Conservation (phyloP, 768 basidiomycete species). For the Tricholoma sp. region DNA sequence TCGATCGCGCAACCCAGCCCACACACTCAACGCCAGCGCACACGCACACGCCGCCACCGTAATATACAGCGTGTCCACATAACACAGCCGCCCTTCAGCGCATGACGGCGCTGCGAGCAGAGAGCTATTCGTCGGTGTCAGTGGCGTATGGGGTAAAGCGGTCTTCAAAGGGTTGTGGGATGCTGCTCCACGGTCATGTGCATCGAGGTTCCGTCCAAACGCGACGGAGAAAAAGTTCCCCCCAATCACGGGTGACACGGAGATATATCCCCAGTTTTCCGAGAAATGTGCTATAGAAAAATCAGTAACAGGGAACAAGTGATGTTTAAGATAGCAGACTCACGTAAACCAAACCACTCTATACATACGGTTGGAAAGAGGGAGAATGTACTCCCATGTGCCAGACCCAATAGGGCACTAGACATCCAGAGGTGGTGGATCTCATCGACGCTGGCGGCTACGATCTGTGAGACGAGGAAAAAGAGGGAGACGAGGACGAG, state of each 20-base stretch:
- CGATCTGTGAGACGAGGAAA: conserved; percentile 71
- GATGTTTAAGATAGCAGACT: not conserved
- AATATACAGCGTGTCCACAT: conserved; percentile 51
- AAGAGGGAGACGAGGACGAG: conserved; percentile 58
- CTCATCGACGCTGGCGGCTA: conserved; percentile 52
- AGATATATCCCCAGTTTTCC: conserved; percentile 83
- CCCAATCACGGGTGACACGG: conserved; percentile 68
- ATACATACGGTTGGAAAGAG: conserved; percentile 69
- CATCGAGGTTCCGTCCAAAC: conserved; percentile 79
- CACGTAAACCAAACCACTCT: conserved; percentile 38
- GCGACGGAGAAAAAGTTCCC: conserved; percentile 82
- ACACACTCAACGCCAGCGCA: conserved; percentile 42
- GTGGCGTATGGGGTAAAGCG: not conserved
- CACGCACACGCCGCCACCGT: conserved; percentile 42
- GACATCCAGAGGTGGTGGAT: conserved; percentile 67
- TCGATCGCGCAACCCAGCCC: conserved; percentile 47
- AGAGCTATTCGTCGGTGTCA: not conserved
- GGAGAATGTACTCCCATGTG: conserved; percentile 72
- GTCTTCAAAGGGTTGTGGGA: not conserved
- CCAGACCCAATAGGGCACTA: conserved; percentile 46
- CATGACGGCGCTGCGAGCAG: conserved; percentile 35
- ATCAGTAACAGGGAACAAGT: not conserved
- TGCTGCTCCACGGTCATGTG: conserved; percentile 36
- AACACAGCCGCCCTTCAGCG: conserved; percentile 53
- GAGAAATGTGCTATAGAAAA: conserved; percentile 55